Base-by-base conservation (phyloP, 2,329 filamentous ascomycete species). In the Herpotrichia juniperi region DNA sequence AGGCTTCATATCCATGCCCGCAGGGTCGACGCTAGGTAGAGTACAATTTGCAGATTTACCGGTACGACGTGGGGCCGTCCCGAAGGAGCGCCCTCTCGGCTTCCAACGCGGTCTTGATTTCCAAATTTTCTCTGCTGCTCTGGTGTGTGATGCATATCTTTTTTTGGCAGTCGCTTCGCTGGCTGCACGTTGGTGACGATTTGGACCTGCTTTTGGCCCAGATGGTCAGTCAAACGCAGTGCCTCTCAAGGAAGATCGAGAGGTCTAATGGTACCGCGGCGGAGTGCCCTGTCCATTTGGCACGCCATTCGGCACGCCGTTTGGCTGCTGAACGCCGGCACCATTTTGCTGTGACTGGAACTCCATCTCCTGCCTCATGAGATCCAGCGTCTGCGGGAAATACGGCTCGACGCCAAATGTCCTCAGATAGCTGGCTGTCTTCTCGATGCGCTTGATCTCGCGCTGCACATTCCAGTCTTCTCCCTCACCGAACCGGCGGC, bases 391-490 rank as follows among this genome's bases (percentile, higher is more conserved):
- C 21, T 72, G 67, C 4, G 80, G 79, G 65, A 83, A 83, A 64
- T 83, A 83, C 4, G 78, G 78, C 66, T 82, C 79, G 21, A 83
- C 74, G 40, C 80, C 80, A 65, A 78, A 81, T 28, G 79, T 80
- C 55, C 76, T 69, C 37, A 83, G 69, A 53, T 81, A 82, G 32
- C 71, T 74, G 16, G 79, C 80, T 8, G 80, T 83, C 76, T 82
- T 82, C 70, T 83, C 80, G 53, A 83, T 80, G 46, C 80, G 72
- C 76, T 82, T 82, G 58, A 83, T 79, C 63, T 83, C 80, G 42
- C 79, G 66, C 61, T 73, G 70, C 14, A 82, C 78, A 21, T 77
- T 75, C 80, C 80, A 82, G 48, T 79, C 77, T 50, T 81, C 79
- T 47, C 76, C 75, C 61, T 81, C 79, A 55, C 77, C 77, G 62